phyloP scores from a whole-genome alignment of 2,329 filamentous ascomycete genomes.

The Penicillium hesseltinei region DNA sequence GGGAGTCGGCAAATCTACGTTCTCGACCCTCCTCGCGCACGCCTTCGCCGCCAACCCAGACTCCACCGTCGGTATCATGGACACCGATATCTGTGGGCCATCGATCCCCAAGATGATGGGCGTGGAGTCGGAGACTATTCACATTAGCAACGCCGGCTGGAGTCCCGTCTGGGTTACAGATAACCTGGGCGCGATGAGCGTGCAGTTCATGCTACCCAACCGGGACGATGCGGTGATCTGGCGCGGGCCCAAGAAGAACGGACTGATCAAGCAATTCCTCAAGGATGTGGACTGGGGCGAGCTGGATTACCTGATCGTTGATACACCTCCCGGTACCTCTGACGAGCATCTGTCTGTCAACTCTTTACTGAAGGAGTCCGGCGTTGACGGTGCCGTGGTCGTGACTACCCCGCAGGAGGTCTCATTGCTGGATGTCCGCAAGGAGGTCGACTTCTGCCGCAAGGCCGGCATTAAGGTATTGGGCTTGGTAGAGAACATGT shows the following conservation, averaged over 20 bases:
- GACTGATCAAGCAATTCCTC: conserved; percentile 93
- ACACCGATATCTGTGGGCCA: conserved; percentile 95
- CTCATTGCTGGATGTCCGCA: conserved; percentile 83
- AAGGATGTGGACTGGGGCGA: conserved; percentile 99
- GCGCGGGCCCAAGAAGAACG: conserved; percentile 98
- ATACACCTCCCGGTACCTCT: conserved; percentile 91
- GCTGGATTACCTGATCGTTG: conserved; percentile 86
- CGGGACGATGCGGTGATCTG: conserved; percentile 95
- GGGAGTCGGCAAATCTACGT: conserved; percentile 94
- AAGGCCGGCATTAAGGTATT: conserved; percentile 89
- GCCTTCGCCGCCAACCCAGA: conserved; percentile 80
- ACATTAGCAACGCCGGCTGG: conserved; percentile 86
- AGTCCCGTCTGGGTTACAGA: conserved; percentile 93
- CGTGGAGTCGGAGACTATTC: conserved; percentile 88
- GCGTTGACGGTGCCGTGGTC: conserved; percentile 88
- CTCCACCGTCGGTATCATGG: conserved; percentile 87
- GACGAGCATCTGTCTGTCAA: conserved; percentile 97
- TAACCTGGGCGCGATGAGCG: conserved; percentile 92
- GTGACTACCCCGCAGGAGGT: conserved; percentile 97
- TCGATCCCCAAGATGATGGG: conserved; percentile 99
- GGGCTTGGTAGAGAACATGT: conserved; percentile 97
- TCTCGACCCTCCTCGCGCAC: conserved; percentile 82
- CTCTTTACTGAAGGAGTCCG: conserved; percentile 82
- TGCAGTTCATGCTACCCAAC: conserved; percentile 96
- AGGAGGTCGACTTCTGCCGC: conserved; percentile 95